Base-by-base conservation (phyloP, 352 stramenopile species). In the Phytopythium montanum region DNA sequence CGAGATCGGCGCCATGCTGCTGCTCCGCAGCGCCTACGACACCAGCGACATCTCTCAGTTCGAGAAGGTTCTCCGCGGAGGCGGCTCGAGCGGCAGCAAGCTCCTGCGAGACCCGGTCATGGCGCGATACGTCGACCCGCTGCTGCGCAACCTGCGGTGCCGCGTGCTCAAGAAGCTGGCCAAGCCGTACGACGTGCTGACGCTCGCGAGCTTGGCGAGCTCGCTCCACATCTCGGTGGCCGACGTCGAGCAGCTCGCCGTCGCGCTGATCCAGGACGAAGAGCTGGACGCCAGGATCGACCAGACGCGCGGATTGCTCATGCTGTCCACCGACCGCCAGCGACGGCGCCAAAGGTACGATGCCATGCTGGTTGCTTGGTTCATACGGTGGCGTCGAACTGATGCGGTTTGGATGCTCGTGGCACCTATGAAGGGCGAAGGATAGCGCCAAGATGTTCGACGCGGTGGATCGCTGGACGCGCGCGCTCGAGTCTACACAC, bases 81-180 rank as follows among this genome's bases (percentile, higher is more conserved):
- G 49, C 31, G 50, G 50, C 50, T 31, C 50, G 1, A 29, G 50
- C 31, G 25, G 50, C 33, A 56, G 50, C 31, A 45, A 94, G 51
- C 77, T 98, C 45, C 90, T 96, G 70, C 86, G 85, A 31, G 95
- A 98, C 75, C 84, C 94, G 45, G 97, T 98, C 72, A 97, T 98
- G 59, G 84, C 84, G 65, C 84, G 91, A 54, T 92, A 87, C 53
- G 64, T 98, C 31, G 85, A 94, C 51, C 91, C 96, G 53, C 79
- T 98, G 54, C 59, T 98, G 54, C 85, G 81, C 46, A 98, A 96
- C 44, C 97, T 98, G 66, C 87, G 95, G 16, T 94, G 82, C 49
- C 90, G 98, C 61, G 94, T 98, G 16, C 83, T 98, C 61, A 81
- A 95, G 61, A 90, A 85, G 33, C 75, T 97, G 18, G 87, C 98